phyloP scores from a whole-genome alignment of 2,329 filamentous ascomycete species.

The Ilyonectria robusta region DNA sequence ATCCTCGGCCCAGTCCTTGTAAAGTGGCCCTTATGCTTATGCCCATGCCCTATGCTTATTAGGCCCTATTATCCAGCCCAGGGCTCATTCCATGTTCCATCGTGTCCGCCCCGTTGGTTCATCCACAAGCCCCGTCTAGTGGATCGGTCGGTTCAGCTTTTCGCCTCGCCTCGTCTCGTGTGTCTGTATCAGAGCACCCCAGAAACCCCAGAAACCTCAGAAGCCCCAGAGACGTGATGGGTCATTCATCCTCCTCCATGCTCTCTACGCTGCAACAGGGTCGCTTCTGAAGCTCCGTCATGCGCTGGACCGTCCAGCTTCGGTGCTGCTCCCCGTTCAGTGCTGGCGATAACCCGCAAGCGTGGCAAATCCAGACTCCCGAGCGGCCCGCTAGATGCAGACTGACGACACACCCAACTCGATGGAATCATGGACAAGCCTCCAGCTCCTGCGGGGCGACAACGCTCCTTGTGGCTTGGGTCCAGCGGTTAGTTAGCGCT shows the following conservation, averaged over 20 bases:
- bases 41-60: neutral
- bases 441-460: neutral
- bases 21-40: neutral
- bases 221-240: no score
- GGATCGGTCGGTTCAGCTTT: neutral
- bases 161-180: neutral
- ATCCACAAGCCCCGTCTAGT: neutral
- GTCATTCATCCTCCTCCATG: neutral
- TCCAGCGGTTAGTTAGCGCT: neutral
- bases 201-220: no score
- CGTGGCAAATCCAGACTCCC: neutral
- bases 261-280: neutral
- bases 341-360: neutral
- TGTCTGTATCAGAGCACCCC: neutral
- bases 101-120: neutral
- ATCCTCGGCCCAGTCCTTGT: neutral
- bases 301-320: neutral
- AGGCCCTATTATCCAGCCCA: neutral
- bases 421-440: neutral
- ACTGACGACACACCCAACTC: neutral
- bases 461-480: neutral
- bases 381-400: neutral
- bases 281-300: neutral
- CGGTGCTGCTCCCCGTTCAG: no score
- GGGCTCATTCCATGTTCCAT: neutral